Base-by-base conservation (phyloP, 768 basidiomycete genomes). In the Lactifluus hygrophoroides region DNA sequence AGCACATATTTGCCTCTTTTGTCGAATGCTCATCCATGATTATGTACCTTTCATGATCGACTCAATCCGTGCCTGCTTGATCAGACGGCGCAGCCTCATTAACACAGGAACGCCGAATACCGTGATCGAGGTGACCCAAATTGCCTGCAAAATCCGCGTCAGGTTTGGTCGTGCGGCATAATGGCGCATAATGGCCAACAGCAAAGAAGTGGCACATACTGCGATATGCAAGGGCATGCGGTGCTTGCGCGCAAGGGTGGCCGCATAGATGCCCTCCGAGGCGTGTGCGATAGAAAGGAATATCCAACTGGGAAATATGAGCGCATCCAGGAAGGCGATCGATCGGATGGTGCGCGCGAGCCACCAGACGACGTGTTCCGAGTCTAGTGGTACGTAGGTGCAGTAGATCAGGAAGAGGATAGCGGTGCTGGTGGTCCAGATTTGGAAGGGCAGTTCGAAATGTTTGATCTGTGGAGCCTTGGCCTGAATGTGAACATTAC, bases 21-120 rank as follows among this genome's bases (percentile, higher is more conserved):
- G 0, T 17, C 14, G 28, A 38, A 28, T 13, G 3, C 28, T 21
- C 13, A 0, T 14, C 11, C 19, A 28, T 59, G 85, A 66, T 87
- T 72, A 43, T 11, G 42, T 43, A 10, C 79, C 78, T 69, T 90
- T 91, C 84, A 87, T 84, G 3, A 91, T 85, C 28, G 87, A 88
- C 56, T 88, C 81, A 43, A 91, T 91, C 2, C 88, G 77, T 16
- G 83, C 82, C 32, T 73, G 70, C 61, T 90, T 85, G 10, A 90
- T 79, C 25, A 80, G 77, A 63, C 70, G 76, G 54, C 80, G 73
- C 60, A 90, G 69, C 60, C 81, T 77, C 10, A 56, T 27, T 75
- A 80, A 80, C 11, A 81, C 73, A 0, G 84, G 82, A 51, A 74
- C 75, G 0, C 89, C 89, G 32, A 77, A 71, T 0, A 77, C 1